phyloP scores from a whole-genome alignment of 2,329 filamentous ascomycete genomes.

The Aspergillus novoparasiticus region DNA sequence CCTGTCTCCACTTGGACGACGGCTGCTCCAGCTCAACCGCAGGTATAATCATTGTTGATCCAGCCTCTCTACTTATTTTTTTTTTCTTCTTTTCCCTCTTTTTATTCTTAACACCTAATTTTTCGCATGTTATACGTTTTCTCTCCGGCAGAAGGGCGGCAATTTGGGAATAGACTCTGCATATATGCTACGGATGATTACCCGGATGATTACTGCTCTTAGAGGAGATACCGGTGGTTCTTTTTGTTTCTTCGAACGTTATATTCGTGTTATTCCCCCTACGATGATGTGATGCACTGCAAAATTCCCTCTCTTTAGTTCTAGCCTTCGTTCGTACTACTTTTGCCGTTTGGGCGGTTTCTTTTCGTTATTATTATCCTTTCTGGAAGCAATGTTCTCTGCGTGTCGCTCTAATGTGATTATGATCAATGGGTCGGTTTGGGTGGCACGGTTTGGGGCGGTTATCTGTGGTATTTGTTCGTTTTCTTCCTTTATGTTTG shows the following conservation, averaged over 20 bases:
- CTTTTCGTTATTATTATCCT: constrained; percentile 11
- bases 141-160: constrained; percentile 22
- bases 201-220: constrained; percentile 22
- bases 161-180: constrained; percentile 28
- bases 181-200: constrained; percentile 24
- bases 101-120: constrained; percentile 13
- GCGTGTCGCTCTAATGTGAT: constrained; percentile 25
- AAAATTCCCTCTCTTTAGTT: constrained; percentile 15
- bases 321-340: constrained; percentile 4
- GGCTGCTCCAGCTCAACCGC: constrained; percentile 40
- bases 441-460: constrained; percentile 27
- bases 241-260: constrained; percentile 15
- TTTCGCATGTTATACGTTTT: constrained; percentile 3
- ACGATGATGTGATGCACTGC: constrained; percentile 23
- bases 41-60: constrained; percentile 33
- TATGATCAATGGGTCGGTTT: constrained; percentile 30
- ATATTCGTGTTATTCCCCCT: constrained; percentile 19
- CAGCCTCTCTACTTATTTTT: constrained; percentile 15
- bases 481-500: constrained; percentile 5
- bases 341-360: neutral
- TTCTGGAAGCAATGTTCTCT: constrained; percentile 13
- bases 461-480: constrained; percentile 23
- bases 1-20: constrained; percentile 43
- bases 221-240: constrained; percentile 25
- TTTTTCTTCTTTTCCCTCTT: constrained; percentile 15